Evolutionary conservation across 2,329 filamentous ascomycete genomes (phyloP), one percentile per base, ranked within the genome.

Genomic region (Aureobasidium subglaciale): DNA sequence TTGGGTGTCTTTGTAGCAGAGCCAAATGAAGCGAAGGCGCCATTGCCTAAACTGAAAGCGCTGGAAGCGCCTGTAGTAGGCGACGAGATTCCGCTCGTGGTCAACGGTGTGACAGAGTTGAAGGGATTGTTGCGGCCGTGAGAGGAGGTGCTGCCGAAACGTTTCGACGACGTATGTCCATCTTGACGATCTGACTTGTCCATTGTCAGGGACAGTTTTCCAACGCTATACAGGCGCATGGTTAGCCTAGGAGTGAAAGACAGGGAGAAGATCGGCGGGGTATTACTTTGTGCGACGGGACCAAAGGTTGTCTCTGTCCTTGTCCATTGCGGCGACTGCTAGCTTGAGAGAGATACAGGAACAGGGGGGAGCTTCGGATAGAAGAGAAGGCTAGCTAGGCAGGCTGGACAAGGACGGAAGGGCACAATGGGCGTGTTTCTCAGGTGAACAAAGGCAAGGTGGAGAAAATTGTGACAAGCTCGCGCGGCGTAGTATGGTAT

Each of bases 11-110:
- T 96, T 30, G 82, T 80, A 29, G 87, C 82, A 40, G 78, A 78
- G 22, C 92, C 91, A 71, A 95, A 95, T n/a, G 91, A 95, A 35
- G 92, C 92, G 70, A 99, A 99, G 55, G 93, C 93, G 63, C 93
- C 93, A 16, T 90, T 95, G 37, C 93, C 93, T 59, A 99, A 78
- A 49, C 90, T 91, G 73, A 99, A 99, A 57, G 92, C 91, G 65
- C 87, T 91, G 16, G 90, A 90, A 63, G 81, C 83, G 63, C 81
- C 81, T 54, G 82, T 80, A 11, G 87, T 89, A 13, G 90, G 89
- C 9, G 90, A 92, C 32, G 86, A 80, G 55, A 90, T 76, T 56
- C 65, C 69, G 46, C 81, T 82, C 49, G 79, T 81, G 59, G 82
- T 84, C 65, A 87, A 82, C 58, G 86, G 85, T 46, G 88, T 84